Conservation (phyloP, 345 rosid genomes). For the Brassica juncea region DNA sequence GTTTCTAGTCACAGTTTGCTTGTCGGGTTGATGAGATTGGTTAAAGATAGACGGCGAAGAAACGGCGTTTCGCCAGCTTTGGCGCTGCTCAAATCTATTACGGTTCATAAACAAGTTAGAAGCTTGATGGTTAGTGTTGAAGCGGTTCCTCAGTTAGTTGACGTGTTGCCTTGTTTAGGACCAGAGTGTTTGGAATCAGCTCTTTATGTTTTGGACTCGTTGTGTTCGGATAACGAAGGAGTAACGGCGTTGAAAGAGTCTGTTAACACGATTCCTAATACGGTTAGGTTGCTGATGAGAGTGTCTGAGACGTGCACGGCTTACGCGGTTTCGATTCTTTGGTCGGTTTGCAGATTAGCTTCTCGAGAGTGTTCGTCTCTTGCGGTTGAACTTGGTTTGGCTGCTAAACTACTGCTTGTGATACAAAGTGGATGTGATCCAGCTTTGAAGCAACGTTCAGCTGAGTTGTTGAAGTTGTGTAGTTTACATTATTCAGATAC, state of each 20-base stretch:
- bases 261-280: not conserved
- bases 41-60: not conserved
- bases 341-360: not conserved
- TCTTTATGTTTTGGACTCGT: not conserved
- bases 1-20: not conserved
- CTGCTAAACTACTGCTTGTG: not conserved
- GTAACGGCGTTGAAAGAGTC: not conserved
- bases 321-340: not conserved
- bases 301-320: not conserved
- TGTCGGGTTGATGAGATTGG: not conserved
- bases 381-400: not conserved
- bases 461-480: not conserved
- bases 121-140: not conserved
- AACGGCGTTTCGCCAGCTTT: not conserved
- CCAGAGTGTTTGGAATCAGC: not conserved
- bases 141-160: not conserved
- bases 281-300: not conserved
- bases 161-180: not conserved
- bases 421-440: not conserved
- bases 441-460: not conserved
- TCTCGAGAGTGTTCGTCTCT: not conserved
- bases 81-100: not conserved
- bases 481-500: not conserved
- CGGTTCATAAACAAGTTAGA: not conserved
- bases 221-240: not conserved